Percentiles rank a stretch among this genome's conserved stretches.
Evolutionary conservation across 106 monocot species (phyloP).

Genomic region (Apostasia ramifera): DNA sequence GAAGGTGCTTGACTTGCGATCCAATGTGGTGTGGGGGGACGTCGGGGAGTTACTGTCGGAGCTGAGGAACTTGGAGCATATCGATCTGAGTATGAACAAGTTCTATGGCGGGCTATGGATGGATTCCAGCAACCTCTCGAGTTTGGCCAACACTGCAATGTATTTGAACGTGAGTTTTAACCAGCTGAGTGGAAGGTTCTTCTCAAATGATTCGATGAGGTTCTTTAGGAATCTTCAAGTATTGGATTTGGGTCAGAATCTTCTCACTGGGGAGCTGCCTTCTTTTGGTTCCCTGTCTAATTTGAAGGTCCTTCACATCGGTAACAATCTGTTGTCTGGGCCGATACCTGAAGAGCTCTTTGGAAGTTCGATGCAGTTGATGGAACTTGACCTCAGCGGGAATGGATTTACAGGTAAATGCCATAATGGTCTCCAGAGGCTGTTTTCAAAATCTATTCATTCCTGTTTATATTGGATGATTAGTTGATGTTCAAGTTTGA

Average conservation of each 20-base stretch:
- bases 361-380: constrained; percentile 34
- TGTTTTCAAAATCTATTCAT: neutral
- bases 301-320: constrained; percentile 48
- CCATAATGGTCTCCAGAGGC: neutral
- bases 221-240: constrained; percentile 63
- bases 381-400: constrained; percentile 76
- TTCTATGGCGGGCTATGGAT: constrained; percentile 51
- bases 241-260: constrained; percentile 64
- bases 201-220: constrained; percentile 22
- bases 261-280: constrained; percentile 60
- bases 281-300: constrained; percentile 29
- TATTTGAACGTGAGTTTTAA: constrained; percentile 73
- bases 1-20: constrained; percentile 58
- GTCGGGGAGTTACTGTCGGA: constrained; percentile 26
- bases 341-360: constrained; percentile 48
- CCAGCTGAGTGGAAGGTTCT: constrained; percentile 52
- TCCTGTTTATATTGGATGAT: too few relatives aligned
- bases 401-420: constrained; percentile 80
- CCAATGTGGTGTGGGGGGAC: constrained; percentile 49
- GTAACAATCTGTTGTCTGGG: constrained; percentile 48
- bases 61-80: constrained; percentile 44
- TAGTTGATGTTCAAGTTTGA: too few relatives aligned
- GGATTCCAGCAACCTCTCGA: constrained; percentile 24
- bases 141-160: constrained; percentile 34
- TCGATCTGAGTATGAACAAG: constrained; percentile 63